These are phyloP conservation scores for Venturia carpophila DNA, from an alignment of 2,329 filamentous ascomycete species.

Conservation along the genomic window DNA sequence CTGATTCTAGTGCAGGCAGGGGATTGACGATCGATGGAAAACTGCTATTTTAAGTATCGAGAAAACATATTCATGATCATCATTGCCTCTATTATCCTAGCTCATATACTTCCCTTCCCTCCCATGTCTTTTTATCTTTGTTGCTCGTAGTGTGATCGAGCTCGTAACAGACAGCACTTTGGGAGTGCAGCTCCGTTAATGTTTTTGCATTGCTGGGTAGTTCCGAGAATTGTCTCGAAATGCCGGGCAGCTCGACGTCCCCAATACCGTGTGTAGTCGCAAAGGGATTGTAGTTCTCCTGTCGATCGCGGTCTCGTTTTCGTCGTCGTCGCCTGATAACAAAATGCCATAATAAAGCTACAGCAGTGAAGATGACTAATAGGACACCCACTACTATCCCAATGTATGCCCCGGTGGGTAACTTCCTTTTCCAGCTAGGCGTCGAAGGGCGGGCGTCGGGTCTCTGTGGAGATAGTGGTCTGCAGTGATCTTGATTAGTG, in stretches of 20 bases:
- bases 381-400: neutral
- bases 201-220: neutral
- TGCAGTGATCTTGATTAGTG: neutral
- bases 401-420: conserved; percentile 3
- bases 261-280: neutral
- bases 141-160: neutral
- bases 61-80: neutral
- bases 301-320: neutral
- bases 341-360: conserved; percentile 1
- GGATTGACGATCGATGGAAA: neutral
- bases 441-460: neutral
- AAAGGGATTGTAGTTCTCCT: neutral
- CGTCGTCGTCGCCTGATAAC: neutral
- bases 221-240: neutral
- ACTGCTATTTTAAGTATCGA: neutral
- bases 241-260: neutral
- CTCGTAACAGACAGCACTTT: neutral
- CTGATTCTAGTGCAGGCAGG: neutral
- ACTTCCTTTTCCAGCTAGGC: neutral
- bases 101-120: conserved; percentile 2
- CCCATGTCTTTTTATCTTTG: neutral
- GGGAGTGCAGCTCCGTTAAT: neutral
- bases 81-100: neutral
- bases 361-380: neutral
- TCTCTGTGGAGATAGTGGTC: neutral